Evolutionary conservation across 331 rosid species (phyloP).

Genomic region (Rhamnella rubrinervis): DNA sequence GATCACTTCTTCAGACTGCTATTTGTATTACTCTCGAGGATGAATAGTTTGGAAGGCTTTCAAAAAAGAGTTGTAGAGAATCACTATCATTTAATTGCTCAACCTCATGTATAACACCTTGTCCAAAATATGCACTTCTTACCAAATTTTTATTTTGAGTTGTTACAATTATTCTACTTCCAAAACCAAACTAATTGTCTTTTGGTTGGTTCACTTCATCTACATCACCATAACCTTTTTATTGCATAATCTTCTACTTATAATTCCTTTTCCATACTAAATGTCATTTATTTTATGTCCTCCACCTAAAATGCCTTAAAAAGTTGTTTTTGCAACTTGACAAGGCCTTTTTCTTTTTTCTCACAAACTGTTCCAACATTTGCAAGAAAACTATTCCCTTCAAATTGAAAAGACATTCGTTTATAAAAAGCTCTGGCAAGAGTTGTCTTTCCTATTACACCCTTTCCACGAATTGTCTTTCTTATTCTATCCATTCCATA

Average conservation of each 20-base stretch:
- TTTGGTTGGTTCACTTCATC: neutral
- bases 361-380: constrained; percentile 6
- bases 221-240: constrained; percentile 16
- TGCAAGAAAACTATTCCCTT: neutral
- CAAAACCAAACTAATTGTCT: neutral
- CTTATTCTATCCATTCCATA: neutral
- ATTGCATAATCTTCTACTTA: neutral
- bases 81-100: neutral
- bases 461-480: constrained; percentile 19
- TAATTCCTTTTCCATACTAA: neutral
- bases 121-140: neutral
- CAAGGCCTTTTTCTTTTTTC: neutral
- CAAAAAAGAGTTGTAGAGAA: neutral
- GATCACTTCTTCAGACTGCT: neutral
- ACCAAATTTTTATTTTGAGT: neutral
- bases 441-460: constrained; percentile 21
- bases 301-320: neutral
- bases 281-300: neutral
- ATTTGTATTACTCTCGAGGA: neutral
- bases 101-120: neutral
- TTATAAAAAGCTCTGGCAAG: constrained; percentile 9
- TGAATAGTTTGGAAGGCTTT: neutral
- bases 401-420: neutral
- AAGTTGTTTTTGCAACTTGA: neutral
- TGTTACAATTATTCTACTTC: constrained; percentile 15